Conservation (phyloP, 2,329 filamentous ascomycete genomes). For the Alternaria sp. region DNA sequence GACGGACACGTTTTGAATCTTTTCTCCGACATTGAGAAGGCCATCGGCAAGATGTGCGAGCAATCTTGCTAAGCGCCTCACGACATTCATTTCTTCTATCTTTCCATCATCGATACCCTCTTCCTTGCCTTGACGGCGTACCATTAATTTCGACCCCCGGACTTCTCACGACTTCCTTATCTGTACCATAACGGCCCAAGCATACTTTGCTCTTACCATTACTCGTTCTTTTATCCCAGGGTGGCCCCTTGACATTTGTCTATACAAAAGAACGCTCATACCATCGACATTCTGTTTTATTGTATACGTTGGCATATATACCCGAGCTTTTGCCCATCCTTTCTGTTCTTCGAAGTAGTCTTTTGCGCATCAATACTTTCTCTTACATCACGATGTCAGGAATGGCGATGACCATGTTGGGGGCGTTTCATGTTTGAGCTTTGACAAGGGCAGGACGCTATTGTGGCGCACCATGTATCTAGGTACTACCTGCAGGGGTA, state of each 20-base stretch:
- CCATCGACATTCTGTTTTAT: slow-evolving; percentile 10
- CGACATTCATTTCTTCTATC: slow-evolving; percentile 13
- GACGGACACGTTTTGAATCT: slow-evolving; percentile 51
- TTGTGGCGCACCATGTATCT: slow-evolving; percentile 33
- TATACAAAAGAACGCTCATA: slow-evolving; percentile 7
- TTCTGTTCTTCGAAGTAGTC: slow-evolving; percentile 9
- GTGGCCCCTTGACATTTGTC: slow-evolving; percentile 16
- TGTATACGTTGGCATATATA: slow-evolving; percentile 9
- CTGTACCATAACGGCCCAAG: slow-evolving; percentile 38
- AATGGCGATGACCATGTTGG: slow-evolving; percentile 18
- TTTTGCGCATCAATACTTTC: slow-evolving; percentile 18
- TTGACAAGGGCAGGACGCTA: slow-evolving; percentile 19
- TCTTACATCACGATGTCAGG: slow-evolving; percentile 16
- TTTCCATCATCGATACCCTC: slow-evolving; percentile 13
- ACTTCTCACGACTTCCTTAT: slow-evolving; percentile 20
- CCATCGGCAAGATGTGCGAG: slow-evolving; percentile 52
- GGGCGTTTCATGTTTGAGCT: slow-evolving; percentile 37
- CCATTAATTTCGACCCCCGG: slow-evolving; percentile 27
- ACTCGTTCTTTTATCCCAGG: slow-evolving; percentile 15
- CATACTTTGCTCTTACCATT: slow-evolving; percentile 20
- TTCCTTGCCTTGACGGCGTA: slow-evolving; percentile 19
- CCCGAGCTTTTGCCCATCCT: slow-evolving; percentile 2
- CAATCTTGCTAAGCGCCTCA: slow-evolving; percentile 40
- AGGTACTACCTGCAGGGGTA: slow-evolving; percentile 28
- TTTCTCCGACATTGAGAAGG: slow-evolving; percentile 51